phyloP scores from a whole-genome alignment of 495 filamentous ascomycete species.

The Xylaria flabelliformis region DNA sequence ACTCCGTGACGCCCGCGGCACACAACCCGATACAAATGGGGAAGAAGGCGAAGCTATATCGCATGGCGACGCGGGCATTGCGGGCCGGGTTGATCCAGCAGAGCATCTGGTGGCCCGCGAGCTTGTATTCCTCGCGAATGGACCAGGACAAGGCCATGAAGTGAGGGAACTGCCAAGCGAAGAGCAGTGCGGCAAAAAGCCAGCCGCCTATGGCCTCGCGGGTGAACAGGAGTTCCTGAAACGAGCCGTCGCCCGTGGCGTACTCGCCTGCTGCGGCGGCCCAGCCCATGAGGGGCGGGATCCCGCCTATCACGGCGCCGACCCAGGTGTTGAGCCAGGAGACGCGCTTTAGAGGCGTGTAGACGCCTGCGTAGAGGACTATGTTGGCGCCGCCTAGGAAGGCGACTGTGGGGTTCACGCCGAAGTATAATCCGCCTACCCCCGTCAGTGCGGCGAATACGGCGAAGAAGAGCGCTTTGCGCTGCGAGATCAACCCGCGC shows the following conservation, averaged over 20 bases:
- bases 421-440: conserved; percentile 74
- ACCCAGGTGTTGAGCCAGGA: conserved; percentile 94
- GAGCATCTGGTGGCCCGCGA: conserved; percentile 90
- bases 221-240: conserved; percentile 75
- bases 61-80: conserved; percentile 83
- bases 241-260: conserved; percentile 72
- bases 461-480: conserved; percentile 82
- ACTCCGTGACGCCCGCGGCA: conserved; percentile 83
- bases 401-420: conserved; percentile 92
- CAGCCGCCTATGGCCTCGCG: conserved; percentile 78
- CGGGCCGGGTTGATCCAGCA: conserved; percentile 83
- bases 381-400: conserved; percentile 88
- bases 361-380: conserved; percentile 84
- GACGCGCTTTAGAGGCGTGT: conserved; percentile 90
- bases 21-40: conserved; percentile 86
- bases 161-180: conserved; percentile 98
- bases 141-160: conserved; percentile 91
- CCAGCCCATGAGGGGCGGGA: conserved; percentile 98
- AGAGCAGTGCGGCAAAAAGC: conserved; percentile 82
- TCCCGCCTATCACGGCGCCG: conserved; percentile 89
- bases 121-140: conserved; percentile 87
- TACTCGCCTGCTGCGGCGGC: conserved; percentile 88
- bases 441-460: conserved; percentile 69
- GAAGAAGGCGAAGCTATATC: conserved; percentile 87
- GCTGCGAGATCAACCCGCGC: conserved; percentile 75